These are phyloP conservation scores for Medicago arabica DNA, from an alignment of 306 rosid species.

Conservation along the genomic window DNA sequence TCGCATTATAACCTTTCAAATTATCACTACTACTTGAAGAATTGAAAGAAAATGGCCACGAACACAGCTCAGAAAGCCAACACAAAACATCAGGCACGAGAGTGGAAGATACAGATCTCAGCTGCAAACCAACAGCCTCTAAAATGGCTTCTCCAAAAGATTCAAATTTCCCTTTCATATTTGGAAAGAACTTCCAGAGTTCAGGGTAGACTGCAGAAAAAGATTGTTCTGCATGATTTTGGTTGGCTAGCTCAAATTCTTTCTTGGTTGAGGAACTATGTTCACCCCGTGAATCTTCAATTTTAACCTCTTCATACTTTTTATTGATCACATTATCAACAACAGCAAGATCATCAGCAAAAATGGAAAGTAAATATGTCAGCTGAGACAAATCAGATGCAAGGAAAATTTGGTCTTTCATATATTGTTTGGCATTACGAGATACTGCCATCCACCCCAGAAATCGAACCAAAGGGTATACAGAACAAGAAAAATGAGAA, in stretches of 20 bases:
- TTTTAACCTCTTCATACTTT: conserved; percentile 50
- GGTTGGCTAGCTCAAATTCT: conserved; percentile 52
- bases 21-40: conserved; percentile 49
- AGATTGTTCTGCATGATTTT: conserved; percentile 51
- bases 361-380: conserved; percentile 68
- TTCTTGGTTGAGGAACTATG: conserved; percentile 43
- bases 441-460: conserved; percentile 99
- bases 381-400: conserved; percentile 84
- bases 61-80: conserved; percentile 90
- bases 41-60: conserved; percentile 69
- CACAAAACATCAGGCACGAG: conserved; percentile 81
- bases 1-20: conserved; percentile 78
- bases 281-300: conserved; percentile 51
- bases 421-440: conserved; percentile 80
- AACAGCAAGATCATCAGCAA: conserved; percentile 84
- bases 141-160: conserved; percentile 82
- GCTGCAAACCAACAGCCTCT: conserved; percentile 92
- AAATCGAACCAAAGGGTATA: conserved; percentile 82
- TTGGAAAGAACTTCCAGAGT: conserved; percentile 79
- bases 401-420: conserved; percentile 71
- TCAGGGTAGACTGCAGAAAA: conserved; percentile 82
- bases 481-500: conserved; percentile 64
- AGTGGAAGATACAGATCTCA: conserved; percentile 78
- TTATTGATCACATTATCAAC: conserved; percentile 70
- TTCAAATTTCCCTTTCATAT: conserved; percentile 76